Evolutionary conservation across 1,284 basidiomycete genomes (phyloP).

Genomic region (Ganoderma resinaceum): DNA sequence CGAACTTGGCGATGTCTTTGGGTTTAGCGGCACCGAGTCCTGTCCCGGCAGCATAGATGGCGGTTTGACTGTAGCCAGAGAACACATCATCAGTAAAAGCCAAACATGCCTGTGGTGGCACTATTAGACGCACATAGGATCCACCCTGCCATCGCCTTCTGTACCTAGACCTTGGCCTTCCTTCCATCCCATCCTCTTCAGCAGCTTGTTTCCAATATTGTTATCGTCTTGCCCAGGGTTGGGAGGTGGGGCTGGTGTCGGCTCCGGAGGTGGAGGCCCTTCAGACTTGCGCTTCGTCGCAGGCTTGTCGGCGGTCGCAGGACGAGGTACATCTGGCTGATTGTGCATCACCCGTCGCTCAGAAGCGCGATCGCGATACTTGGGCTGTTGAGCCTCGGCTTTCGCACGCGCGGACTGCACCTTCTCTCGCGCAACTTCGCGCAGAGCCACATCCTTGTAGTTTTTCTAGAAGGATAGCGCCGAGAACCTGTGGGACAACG

Average conservation of each 20-base stretch:
- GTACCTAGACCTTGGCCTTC: constrained; percentile 88
- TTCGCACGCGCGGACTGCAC: constrained; percentile 54
- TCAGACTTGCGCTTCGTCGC: constrained; percentile 58
- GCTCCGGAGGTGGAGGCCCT: constrained; percentile 66
- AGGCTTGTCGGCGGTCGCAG: constrained; percentile 38
- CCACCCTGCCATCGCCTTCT: constrained; percentile 82
- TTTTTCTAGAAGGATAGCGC: constrained; percentile 68
- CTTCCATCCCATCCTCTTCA: constrained; percentile 97
- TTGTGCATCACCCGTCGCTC: constrained; percentile 89
- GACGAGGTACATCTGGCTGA: constrained; percentile 83
- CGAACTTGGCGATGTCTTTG: constrained; percentile 80
- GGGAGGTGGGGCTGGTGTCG: constrained; percentile 65
- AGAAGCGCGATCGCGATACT: constrained; percentile 91
- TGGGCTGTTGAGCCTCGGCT: constrained; percentile 51
- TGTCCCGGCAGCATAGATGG: constrained; percentile 85
- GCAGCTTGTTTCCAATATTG: constrained; percentile 89
- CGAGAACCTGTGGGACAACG: constrained; percentile 20
- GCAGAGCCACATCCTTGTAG: constrained; percentile 70
- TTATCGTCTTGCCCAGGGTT: constrained; percentile 78
- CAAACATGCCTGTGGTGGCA: background rate
- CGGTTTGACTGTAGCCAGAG: constrained; percentile 62
- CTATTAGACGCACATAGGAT: constrained; percentile 71
- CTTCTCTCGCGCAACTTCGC: constrained; percentile 80
- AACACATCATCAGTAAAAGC: background rate
- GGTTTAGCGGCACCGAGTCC: constrained; percentile 90